Conservation (phyloP, 805 yeast genomes). For the Geotrichum ghanense region DNA sequence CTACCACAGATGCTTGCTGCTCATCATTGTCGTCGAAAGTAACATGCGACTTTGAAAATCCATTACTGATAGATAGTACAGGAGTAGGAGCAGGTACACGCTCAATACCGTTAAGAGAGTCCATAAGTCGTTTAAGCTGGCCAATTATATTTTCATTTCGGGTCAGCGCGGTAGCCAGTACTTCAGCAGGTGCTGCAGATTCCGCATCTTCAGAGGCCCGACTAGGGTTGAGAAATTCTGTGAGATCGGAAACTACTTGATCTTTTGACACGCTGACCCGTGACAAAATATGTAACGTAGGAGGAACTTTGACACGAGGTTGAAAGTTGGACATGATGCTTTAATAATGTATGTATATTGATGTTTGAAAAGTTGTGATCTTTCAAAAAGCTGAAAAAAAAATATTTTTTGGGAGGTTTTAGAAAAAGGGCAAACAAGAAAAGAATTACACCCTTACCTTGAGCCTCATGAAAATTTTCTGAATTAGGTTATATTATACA, state of each 20-base stretch:
- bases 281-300: neutral
- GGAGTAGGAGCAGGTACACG: neutral
- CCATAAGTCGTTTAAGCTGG: slow-evolving; percentile 2
- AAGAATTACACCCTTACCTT: no score
- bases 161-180: slow-evolving; percentile 4
- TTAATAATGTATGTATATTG: neutral
- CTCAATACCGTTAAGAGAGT: slow-evolving; percentile 1
- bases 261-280: neutral
- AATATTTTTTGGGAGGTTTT: slow-evolving; percentile 1
- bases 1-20: neutral
- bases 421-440: neutral
- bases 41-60: neutral
- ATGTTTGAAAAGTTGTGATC: neutral
- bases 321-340: neutral
- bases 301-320: neutral
- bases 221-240: neutral
- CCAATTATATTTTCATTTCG: slow-evolving; percentile 4
- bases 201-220: neutral
- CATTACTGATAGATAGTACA: neutral
- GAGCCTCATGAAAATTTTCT: no score
- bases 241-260: neutral
- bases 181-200: slow-evolving; percentile 3
- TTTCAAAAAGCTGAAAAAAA: neutral
- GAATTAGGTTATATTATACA: no score
- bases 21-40: neutral